Base-by-base conservation (phyloP, 1,139 yeast species). In the Pichia sp. region DNA sequence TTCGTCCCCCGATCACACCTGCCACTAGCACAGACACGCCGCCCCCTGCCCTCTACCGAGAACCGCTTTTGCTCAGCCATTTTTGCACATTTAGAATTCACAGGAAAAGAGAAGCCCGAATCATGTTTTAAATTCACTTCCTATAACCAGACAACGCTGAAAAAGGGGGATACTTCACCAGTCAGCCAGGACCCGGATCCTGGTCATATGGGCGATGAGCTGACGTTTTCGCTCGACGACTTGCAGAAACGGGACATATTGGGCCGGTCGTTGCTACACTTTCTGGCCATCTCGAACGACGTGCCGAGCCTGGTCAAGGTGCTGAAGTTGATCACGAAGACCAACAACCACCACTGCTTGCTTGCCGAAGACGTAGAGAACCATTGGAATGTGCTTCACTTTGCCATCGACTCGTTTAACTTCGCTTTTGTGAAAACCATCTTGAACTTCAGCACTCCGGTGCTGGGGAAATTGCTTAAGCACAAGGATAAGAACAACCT, bases 301-400 rank as follows among this genome's bases (percentile, higher is more conserved):
- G 67, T 69, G 55, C 81, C 79, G 50, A 67, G 77, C 23, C 70
- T 87, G 36, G 64, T 69, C 29, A 72, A 72, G 45, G 61, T 87
- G 6, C 67, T 86, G 44, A 76, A 76, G 45, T 32, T 54, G 8
- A 55, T 76, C 80, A 60, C 74, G 78, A 7, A 75, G 77, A 47
- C 64, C 75, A 10, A 76, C 10, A 44, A 45, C 34, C 58, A 54
- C 19, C 50, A 50, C 15, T 40, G 84, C 47, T 60, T 83, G 1
- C 62, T 67, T 10, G 67, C 78, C 0, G 70, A 75, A 1, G 97
- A 92, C 67, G 74, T 74, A 55, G 97, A 92, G 68, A 89, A 81
- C 65, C 89, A 90, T 0, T 90, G 96, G 87, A 87, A 89, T 44
- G 82, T 90, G 36, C 73, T 90, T 46, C 97, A 92, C 69, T 80